Evolutionary conservation across 73 alveolate species (phyloP), one percentile per base, ranked within the genome.

Genomic region (Breviolum minutum): DNA sequence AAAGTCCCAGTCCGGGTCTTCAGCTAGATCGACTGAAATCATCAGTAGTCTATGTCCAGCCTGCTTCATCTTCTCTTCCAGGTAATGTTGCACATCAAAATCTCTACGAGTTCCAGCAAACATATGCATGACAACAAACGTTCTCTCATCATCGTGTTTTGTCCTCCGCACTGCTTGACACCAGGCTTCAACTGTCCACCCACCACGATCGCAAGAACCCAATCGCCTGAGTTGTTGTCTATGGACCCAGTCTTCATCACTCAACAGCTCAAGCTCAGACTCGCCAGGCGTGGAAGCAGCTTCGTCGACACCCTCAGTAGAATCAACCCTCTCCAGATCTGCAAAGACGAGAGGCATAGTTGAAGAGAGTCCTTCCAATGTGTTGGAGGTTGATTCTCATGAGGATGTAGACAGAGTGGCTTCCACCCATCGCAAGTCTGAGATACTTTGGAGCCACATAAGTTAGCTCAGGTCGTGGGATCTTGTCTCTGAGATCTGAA

Each of bases 101-200:
- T 7, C 17, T 48, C 90, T 30, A 48, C 68, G 70, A 14, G 19
- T 70, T 17, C 91, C 91, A 8, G 71, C 70, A 3, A 82, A 82
- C 73, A 82, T 54, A 48, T 32, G 8, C 91, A 82, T 82, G 91
- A 82, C 71, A 19, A 20, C 32, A 19, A 30, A 29, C 30, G 60
- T 27, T 19, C 85, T 11, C 54, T 16, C 48, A 11, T 14, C 54
- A 2, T 22, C n/a, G 29, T 19, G 88, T 13, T 29, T 30, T 12
- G 13, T 8, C 20, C 91, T 30, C 5, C 73, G 70, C 10, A 82
- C 48, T 0, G 30, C 91, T 19, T 82, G 73, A 32, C 91, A 82
- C 91, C 91, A 82, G 19, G 24, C 91, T 19, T 82, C 73, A 5
- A 82, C 91, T 14, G 91, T n/a, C 48, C 60, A 82, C 54, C 91